Evolutionary conservation across 106 monocot genomes (phyloP).

Genomic region (Apostasia shenzhenica): DNA sequence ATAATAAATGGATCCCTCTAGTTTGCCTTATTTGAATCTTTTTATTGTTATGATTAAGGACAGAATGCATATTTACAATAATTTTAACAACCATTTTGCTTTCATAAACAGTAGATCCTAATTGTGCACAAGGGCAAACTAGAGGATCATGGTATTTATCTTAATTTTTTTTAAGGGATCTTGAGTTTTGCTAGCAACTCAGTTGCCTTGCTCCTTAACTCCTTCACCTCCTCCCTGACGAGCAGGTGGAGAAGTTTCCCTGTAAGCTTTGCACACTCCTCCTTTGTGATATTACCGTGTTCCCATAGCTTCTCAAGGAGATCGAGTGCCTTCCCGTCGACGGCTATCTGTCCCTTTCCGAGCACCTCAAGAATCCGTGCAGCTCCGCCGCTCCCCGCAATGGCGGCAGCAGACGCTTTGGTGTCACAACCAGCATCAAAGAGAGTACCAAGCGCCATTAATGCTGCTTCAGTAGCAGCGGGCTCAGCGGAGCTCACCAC

Average conservation of each 20-base stretch:
- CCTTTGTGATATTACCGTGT: not conserved
- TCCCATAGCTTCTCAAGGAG: not conserved
- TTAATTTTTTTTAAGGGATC: too few species aligned
- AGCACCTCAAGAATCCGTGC: conserved; percentile 7
- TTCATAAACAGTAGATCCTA: too few species aligned
- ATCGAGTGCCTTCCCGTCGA: conserved; percentile 2
- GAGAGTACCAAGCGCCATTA: conserved; percentile 5
- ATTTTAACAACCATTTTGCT: too few species aligned
- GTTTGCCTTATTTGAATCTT: too few species aligned
- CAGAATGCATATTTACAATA: too few species aligned
- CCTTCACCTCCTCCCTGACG: not conserved
- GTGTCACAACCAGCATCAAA: not conserved
- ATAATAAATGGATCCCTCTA: too few species aligned
- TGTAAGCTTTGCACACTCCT: not conserved
- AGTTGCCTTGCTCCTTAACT: too few species aligned
- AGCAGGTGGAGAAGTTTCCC: conserved; percentile 4
- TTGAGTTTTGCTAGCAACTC: too few species aligned
- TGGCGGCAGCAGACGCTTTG: not conserved
- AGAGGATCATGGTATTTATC: too few species aligned
- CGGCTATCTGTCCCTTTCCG: not conserved
- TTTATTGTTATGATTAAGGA: too few species aligned
- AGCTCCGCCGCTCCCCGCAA: conserved; percentile 5
- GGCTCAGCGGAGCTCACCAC: not conserved
- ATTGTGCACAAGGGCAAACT: too few species aligned
- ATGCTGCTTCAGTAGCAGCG: conserved; percentile 6